phyloP scores from a whole-genome alignment of 1,139 yeast species.

The Chernovozyma aurita region DNA sequence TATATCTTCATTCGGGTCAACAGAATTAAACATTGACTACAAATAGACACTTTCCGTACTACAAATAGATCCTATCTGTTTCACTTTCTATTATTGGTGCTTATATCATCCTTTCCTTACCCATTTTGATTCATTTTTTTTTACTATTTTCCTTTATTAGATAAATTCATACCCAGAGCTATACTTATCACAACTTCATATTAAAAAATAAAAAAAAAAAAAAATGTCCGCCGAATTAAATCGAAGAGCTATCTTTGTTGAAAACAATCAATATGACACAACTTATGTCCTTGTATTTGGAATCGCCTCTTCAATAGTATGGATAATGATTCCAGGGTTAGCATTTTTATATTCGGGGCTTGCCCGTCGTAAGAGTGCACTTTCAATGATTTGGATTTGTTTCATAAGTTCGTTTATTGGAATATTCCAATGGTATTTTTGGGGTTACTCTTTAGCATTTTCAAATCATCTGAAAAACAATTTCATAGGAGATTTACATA shows the following conservation, averaged over 20 bases:
- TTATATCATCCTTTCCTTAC: too few relatives aligned
- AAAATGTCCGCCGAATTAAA: background rate
- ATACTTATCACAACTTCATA: too few relatives aligned
- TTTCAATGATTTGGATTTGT: conserved; percentile 82
- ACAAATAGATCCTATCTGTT: too few relatives aligned
- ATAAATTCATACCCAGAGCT: too few relatives aligned
- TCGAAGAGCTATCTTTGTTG: conserved; percentile 31
- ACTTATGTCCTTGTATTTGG: conserved; percentile 43
- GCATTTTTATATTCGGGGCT: conserved; percentile 91
- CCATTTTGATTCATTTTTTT: background rate
- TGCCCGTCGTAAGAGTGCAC: conserved; percentile 86
- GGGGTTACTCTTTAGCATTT: conserved; percentile 95
- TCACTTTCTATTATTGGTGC: too few relatives aligned
- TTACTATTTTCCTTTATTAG: too few relatives aligned
- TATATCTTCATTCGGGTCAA: too few relatives aligned
- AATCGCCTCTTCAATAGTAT: conserved; percentile 68
- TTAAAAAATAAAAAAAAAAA: too few relatives aligned
- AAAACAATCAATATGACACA: conserved; percentile 40
- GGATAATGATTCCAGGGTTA: conserved; percentile 93
- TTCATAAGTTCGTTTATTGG: conserved; percentile 77
- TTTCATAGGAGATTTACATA: conserved; percentile 79
- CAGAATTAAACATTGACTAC: too few relatives aligned
- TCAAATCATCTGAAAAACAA: conserved; percentile 70
- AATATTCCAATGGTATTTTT: conserved; percentile 89
- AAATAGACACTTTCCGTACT: too few relatives aligned